Evolutionary conservation across 1,284 basidiomycete genomes (phyloP), one percentile per base, ranked within the genome.

Genomic region (Xerocomus nothofagi): DNA sequence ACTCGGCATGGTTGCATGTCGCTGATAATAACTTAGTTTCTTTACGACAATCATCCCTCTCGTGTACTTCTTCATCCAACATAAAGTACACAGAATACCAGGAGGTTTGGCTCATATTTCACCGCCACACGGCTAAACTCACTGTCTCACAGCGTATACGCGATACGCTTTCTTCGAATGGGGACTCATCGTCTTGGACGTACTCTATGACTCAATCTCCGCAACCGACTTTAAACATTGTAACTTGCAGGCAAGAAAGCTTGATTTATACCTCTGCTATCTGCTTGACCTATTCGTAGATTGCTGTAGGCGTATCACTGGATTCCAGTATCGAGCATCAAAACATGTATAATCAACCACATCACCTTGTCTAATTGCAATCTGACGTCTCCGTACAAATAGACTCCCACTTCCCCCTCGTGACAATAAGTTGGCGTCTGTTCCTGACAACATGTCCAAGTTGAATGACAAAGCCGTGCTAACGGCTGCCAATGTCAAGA

Each of bases 151-250:
- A 91, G 91, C 92, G 10, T 95, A 94, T 69, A 92, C 89, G 0
- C 73, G 73, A 43, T 96, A 94, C 61, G 82, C 86, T 43, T 85
- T 94, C 66, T 89, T 91, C 56, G 92, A 96, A 69, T 96, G 92
- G 92, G 75, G 75, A 2, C 79, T 95, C 42, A 91, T 95, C 39
- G 62, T 88, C 45, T 78, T 88, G 53, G 92, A 96, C 56, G 75
- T 95, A 23, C 58, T 82, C 14, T 95, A 86, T 58, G 93, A 95
- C 65, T 83, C 89, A 0, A 68, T 86, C 9, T 66, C 80, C 0
- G 78, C 79, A 44, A 68, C 75, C 17, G 91, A 93, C 57, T 81
- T 93, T 49, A 69, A 66, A 44, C 71, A 76, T 36, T 72, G 74
- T 11, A 70, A 77, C 51, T 59, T 87, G 21, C 73, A 82, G 69